Evolutionary conservation across 1,139 yeast species (phyloP).

Genomic region (Kodamaea plutei): DNA sequence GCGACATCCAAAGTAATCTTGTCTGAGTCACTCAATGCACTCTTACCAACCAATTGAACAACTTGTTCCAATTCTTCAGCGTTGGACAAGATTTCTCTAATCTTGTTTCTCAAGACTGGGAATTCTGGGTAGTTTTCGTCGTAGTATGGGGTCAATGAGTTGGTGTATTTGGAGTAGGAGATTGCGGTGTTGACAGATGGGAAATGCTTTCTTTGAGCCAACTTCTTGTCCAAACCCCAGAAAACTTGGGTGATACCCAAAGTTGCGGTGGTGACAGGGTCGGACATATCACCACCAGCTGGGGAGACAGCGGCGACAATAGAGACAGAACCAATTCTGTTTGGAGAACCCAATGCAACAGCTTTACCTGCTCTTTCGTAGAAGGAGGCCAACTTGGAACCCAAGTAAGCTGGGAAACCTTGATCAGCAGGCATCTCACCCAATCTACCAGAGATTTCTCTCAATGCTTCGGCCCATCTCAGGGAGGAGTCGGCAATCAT

Average conservation of each 20-base stretch:
- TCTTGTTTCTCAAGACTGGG: conserved; percentile 83
- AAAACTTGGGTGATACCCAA: conserved; percentile 98
- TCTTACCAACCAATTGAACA: conserved; percentile 97
- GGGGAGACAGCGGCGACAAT: conserved; percentile 99
- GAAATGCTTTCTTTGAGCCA: conserved; percentile 99
- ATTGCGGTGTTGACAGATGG: conserved; percentile 96
- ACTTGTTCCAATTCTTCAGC: conserved; percentile 99
- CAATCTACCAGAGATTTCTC: conserved; percentile 99
- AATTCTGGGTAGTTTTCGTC: conserved; percentile 86
- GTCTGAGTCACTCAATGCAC: conserved; percentile 93
- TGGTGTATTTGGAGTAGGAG: conserved; percentile 94
- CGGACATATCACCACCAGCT: conserved; percentile 99
- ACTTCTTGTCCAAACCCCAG: conserved; percentile 99
- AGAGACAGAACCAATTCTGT: conserved; percentile 93
- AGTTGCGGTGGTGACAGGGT: conserved; percentile 97
- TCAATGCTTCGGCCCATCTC: conserved; percentile 99
- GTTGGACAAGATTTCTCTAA: conserved; percentile 88
- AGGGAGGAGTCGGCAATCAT: conserved; percentile 99
- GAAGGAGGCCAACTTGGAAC: conserved; percentile 97
- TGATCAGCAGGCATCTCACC: conserved; percentile 99
- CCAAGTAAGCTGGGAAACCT: conserved; percentile 99
- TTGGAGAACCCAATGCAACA: conserved; percentile 91
- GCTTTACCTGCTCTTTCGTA: conserved; percentile 99
- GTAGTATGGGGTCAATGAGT: conserved; percentile 79
- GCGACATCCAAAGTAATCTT: conserved; percentile 95